These are phyloP conservation scores for Trematosphaeria pertusa DNA, from an alignment of 2,329 filamentous ascomycete species.

Conservation along the genomic window DNA sequence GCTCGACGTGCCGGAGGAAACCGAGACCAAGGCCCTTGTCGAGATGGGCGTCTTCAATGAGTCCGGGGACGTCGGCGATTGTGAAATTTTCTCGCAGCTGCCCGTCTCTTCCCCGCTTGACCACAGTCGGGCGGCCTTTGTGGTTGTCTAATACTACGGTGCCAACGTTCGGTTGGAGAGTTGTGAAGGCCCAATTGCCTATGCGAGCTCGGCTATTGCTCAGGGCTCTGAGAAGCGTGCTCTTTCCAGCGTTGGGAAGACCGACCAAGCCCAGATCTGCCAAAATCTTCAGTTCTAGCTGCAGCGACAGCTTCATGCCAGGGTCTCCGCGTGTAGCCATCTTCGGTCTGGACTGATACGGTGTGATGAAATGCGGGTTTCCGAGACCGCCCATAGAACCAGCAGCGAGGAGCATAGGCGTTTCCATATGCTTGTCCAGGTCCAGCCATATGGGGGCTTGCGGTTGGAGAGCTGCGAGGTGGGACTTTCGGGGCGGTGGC, in stretches of 20 bases:
- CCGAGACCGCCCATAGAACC: conserved; percentile 90
- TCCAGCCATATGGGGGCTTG: conserved; percentile 70
- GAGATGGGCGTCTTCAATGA: conserved; percentile 91
- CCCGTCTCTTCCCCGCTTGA: conserved; percentile 55
- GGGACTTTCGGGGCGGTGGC: conserved; percentile 62
- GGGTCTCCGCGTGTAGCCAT: conserved; percentile 88
- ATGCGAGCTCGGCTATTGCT: conserved; percentile 89
- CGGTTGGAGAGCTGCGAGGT: conserved; percentile 72
- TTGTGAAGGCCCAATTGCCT: conserved; percentile 97
- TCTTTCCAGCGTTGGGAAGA: conserved; percentile 95
- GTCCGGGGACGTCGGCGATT: conserved; percentile 92
- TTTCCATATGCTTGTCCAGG: conserved; percentile 73
- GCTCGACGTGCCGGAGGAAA: conserved; percentile 93
- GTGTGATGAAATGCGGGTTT: conserved; percentile 90
- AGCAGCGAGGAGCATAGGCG: conserved; percentile 83
- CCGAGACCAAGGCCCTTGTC: conserved; percentile 90
- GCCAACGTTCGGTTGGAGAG: conserved; percentile 91
- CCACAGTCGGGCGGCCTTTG: conserved; percentile 71
- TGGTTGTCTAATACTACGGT: conserved; percentile 92
- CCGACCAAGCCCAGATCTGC: conserved; percentile 95
- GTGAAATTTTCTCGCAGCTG: conserved; percentile 79
- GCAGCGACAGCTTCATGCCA: conserved; percentile 77
- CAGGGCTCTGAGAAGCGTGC: conserved; percentile 84
- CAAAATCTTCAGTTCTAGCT: conserved; percentile 92
- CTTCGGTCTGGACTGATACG: conserved; percentile 76